Base-by-base conservation (phyloP, 148 eudicot genomes). In the Linanthus parryae region DNA sequence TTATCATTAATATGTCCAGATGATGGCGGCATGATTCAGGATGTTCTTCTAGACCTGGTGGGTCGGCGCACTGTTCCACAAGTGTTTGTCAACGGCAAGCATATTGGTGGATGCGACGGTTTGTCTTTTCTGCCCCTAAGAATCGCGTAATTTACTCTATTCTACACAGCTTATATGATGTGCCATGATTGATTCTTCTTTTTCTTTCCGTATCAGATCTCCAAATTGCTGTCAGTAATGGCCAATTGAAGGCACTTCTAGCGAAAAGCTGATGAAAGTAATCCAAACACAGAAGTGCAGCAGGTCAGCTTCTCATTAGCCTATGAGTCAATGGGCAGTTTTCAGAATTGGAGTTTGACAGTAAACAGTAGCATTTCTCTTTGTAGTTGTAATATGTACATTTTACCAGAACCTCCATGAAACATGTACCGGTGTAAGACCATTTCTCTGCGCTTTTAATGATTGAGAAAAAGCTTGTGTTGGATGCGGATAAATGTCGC, bases 71-170 rank as follows among this genome's bases (percentile, higher is more conserved):
- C 99, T 40, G 99, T 92, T 63, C 99, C 99, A 18, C 99, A 92
- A 73, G 80, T 92, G 35, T 92, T 92, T 74, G 88, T 92, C 33
- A 92, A 92, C 50, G 99, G 99, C 45, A 84, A 92, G 65, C 99
- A 92, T 74, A 73, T 92, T 44, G 99, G 96, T 66, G 99, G 99
- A 45, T 82, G 80, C 54, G 99, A 87, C 72, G 99, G 99, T 88
- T 56, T 31, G 83, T 48, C 45, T 44, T 36, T 33, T n/a, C n/a
- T 59, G 21, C n/a, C 25, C 48, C 35, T 48, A 50, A 20, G 38
- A 10, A 10, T 29, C n/a, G 7, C 51, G 17, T 3, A 42, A 16
- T 25, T 16, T 24, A 38, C 4, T 11, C 26, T 41, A 6, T 46
- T 35, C 14, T 20, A 9, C 40, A 4, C 1, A 12, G 15, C 8